phyloP scores from a whole-genome alignment of 2,329 filamentous ascomycete species.

The Metarhizium sp. region DNA sequence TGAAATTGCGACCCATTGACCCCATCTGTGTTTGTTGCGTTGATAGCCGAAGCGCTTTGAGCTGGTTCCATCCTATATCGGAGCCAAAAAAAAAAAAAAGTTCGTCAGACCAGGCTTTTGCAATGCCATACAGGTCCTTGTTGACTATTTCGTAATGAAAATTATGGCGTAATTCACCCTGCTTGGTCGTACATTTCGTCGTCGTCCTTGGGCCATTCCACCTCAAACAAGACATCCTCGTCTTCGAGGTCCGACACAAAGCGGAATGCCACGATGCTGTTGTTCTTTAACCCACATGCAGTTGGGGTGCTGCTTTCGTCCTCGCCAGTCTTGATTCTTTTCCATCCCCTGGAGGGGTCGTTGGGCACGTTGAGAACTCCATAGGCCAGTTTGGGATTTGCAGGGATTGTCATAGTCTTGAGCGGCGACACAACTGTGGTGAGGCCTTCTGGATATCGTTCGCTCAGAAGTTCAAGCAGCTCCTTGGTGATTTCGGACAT shows the following conservation, averaged over 20 bases:
- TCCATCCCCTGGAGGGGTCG: constrained; percentile 42
- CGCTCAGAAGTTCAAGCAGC: constrained; percentile 47
- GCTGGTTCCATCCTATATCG: background rate
- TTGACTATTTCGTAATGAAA: background rate
- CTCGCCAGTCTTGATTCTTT: constrained; percentile 28
- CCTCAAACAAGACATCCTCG: constrained; percentile 32
- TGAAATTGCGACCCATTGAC: background rate
- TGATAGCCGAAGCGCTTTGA: background rate
- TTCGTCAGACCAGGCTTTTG: no score
- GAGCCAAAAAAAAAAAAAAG: background rate
- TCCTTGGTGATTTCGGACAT: constrained; percentile 48
- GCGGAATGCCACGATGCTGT: constrained; percentile 39
- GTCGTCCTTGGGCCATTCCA: constrained; percentile 36
- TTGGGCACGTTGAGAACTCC: constrained; percentile 33
- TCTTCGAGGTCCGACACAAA: constrained; percentile 31
- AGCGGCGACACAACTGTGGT: constrained; percentile 22
- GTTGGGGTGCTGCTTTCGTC: constrained; percentile 28
- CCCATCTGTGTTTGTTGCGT: background rate
- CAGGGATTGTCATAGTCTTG: constrained; percentile 29
- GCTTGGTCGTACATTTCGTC: constrained; percentile 22
- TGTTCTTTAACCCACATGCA: constrained; percentile 35
- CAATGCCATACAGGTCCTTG: no score
- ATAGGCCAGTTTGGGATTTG: constrained; percentile 34
- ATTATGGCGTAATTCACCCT: background rate
- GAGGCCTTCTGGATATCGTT: constrained; percentile 47